Evolutionary conservation across 352 stramenopile genomes (phyloP).

Genomic region (Pythium coloratum): DNA sequence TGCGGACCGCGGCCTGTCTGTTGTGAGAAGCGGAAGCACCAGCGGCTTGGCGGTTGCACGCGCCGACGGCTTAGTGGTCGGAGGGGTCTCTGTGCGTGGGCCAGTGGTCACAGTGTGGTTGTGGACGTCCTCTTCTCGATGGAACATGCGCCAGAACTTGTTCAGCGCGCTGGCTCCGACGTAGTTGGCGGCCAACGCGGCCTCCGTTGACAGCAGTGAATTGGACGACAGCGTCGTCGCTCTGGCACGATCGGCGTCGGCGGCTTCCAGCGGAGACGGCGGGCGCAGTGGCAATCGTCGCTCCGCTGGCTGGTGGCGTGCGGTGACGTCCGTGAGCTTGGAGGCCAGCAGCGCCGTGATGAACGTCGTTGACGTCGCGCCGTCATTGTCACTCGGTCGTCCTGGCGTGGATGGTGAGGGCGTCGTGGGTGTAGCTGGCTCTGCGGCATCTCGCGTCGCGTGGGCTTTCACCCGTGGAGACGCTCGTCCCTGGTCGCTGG

Average conservation of each 20-base stretch:
- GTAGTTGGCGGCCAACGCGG: constrained; percentile 47
- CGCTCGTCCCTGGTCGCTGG: constrained; percentile 23
- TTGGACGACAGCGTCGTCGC: neutral
- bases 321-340: constrained; percentile 15
- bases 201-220: constrained; percentile 21
- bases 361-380: constrained; percentile 32
- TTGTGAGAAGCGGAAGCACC: constrained; percentile 18
- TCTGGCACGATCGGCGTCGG: constrained; percentile 29
- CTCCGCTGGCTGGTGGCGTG: neutral
- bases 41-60: constrained; percentile 2
- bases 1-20: constrained; percentile 46
- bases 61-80: neutral
- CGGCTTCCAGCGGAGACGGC: constrained; percentile 60
- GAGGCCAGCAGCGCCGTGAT: constrained; percentile 42
- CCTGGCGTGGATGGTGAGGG: neutral
- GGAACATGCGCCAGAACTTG: constrained; percentile 73
- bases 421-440: neutral
- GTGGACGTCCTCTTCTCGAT: constrained; percentile 57
- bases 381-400: neutral
- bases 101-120: constrained; percentile 42
- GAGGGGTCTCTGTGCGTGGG: constrained; percentile 1
- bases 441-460: constrained; percentile 1
- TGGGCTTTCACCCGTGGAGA: constrained; percentile 32
- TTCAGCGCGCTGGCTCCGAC: constrained; percentile 56
- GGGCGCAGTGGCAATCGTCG: constrained; percentile 33